These are phyloP conservation scores for Gillenia trifoliata DNA, from an alignment of 306 rosid species.

Conservation along the genomic window DNA sequence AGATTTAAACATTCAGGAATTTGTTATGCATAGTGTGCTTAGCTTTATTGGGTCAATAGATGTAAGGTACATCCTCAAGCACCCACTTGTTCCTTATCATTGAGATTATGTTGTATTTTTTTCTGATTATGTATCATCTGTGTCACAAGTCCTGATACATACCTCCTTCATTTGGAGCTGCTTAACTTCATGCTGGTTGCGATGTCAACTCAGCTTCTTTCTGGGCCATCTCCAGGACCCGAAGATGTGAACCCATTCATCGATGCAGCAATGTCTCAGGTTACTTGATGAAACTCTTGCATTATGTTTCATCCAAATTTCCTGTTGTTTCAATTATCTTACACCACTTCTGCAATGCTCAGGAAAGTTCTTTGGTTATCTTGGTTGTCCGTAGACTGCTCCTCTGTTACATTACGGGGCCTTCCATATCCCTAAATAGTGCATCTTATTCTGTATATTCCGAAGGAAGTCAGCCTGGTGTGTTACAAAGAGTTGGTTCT, in stretches of 20 bases:
- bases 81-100: constrained; percentile 27
- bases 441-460: constrained; percentile 62
- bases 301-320: constrained; percentile 19
- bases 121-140: constrained; percentile 33
- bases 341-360: constrained; percentile 34
- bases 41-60: constrained; percentile 74
- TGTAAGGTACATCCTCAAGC: constrained; percentile 63
- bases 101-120: constrained; percentile 19
- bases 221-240: constrained; percentile 90
- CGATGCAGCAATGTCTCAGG: constrained; percentile 95
- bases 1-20: constrained; percentile 65
- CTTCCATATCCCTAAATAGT: constrained; percentile 44
- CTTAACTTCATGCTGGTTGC: constrained; percentile 87
- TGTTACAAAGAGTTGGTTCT: constrained; percentile 89
- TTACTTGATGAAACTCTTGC: constrained; percentile 34
- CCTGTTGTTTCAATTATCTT: constrained; percentile 17
- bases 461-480: constrained; percentile 84
- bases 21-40: constrained; percentile 66
- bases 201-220: constrained; percentile 97
- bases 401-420: constrained; percentile 57
- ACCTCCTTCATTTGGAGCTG: constrained; percentile 82
- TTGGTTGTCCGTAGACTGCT: constrained; percentile 68
- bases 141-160: constrained; percentile 48
- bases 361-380: constrained; percentile 75
- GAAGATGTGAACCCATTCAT: constrained; percentile 82